These are phyloP conservation scores for Dendrobium catenatum DNA, from an alignment of 106 monocot genomes.

Conservation along the genomic window DNA sequence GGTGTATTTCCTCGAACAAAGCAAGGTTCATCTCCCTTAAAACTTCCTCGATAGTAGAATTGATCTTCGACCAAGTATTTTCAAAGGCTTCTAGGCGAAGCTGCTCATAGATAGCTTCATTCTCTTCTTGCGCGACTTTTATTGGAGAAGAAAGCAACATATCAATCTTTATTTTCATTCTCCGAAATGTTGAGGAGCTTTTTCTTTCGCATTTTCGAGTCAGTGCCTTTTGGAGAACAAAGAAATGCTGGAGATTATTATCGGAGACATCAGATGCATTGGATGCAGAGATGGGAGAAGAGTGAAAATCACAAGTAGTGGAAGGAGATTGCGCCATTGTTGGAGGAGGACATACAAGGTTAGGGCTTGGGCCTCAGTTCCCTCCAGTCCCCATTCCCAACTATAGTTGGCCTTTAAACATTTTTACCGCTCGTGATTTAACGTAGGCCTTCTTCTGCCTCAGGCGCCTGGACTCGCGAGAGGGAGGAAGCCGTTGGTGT, in stretches of 20 bases:
- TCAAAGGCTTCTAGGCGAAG: slow-evolving; percentile 20
- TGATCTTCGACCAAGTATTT: slow-evolving; percentile 17
- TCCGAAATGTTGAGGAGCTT: slow-evolving; percentile 1
- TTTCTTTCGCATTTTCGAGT: neutral
- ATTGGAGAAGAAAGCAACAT: slow-evolving; percentile 4
- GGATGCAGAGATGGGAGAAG: neutral
- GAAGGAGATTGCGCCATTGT: neutral
- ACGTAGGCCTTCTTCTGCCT: no score
- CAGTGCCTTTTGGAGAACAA: slow-evolving; percentile 1
- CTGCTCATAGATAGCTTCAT: slow-evolving; percentile 5
- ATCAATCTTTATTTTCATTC: slow-evolving; percentile 14
- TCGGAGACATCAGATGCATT: neutral
- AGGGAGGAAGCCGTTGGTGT: no score
- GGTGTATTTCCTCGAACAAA: slow-evolving; percentile 48
- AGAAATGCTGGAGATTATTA: slow-evolving; percentile 6
- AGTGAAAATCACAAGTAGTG: neutral
- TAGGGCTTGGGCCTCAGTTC: neutral
- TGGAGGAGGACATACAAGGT: neutral
- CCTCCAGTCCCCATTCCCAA: neutral
- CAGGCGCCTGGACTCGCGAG: no score
- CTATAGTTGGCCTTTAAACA: neutral
- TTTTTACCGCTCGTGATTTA: no score
- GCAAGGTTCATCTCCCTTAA: slow-evolving; percentile 47
- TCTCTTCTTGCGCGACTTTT: neutral
- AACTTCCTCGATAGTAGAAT: slow-evolving; percentile 27